A percentile compares a stretch with the other conserved stretches of the same genome.
These are phyloP conservation scores for Brasenia schreberi DNA, from an alignment of 164 flowering plant species.

Conservation along the genomic window DNA sequence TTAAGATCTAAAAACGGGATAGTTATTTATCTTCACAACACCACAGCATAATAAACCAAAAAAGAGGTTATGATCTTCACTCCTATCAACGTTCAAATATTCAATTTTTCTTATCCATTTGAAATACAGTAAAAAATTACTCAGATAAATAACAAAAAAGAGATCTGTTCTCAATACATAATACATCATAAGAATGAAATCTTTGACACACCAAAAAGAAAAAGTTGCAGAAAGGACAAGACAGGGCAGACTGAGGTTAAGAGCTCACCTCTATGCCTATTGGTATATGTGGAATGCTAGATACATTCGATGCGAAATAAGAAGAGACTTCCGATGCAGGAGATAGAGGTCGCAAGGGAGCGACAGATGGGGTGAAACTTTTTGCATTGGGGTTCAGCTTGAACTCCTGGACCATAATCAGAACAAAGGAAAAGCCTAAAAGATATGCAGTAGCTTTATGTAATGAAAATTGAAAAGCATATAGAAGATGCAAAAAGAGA, in stretches of 20 bases:
- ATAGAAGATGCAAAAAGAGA: not conserved
- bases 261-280: conserved; percentile 68
- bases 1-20: too few species aligned
- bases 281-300: conserved; percentile 58
- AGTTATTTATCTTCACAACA: too few species aligned
- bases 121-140: too few species aligned
- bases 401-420: conserved; percentile 52
- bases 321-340: conserved; percentile 69
- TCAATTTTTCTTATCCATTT: too few species aligned
- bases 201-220: not conserved
- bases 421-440: not conserved
- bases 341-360: conserved; percentile 51
- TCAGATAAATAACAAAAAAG: too few species aligned
- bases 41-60: too few species aligned
- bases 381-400: conserved; percentile 91
- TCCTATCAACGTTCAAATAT: too few species aligned
- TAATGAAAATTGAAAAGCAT: not conserved
- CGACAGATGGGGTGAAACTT: conserved; percentile 62
- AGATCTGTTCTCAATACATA: too few species aligned
- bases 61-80: too few species aligned
- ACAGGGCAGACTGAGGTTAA: not conserved
- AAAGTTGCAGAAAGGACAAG: not conserved
- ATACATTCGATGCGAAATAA: conserved; percentile 41
- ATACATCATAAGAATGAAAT: not conserved
- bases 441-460: not conserved